These are phyloP conservation scores for Lavandula angustifolia DNA, from an alignment of 257 asterid genomes.

Conservation along the genomic window DNA sequence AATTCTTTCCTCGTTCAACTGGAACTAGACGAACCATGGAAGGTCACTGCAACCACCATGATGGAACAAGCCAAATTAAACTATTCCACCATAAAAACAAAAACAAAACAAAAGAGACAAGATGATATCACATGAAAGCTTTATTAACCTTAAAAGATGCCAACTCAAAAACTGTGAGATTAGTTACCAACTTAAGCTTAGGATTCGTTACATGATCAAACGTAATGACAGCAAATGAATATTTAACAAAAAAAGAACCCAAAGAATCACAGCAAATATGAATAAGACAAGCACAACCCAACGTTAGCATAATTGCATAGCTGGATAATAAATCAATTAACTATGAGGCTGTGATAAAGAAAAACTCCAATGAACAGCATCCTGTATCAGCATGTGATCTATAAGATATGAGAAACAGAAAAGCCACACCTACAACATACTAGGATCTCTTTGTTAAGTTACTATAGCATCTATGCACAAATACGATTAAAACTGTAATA, in stretches of 20 bases:
- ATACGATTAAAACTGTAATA: too few relatives aligned
- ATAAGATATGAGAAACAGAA: not conserved
- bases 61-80: constrained; percentile 1
- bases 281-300: not conserved
- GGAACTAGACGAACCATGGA: constrained; percentile 7
- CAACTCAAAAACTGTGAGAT: constrained; percentile 10
- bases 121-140: constrained; percentile 17
- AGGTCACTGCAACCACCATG: not conserved
- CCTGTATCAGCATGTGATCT: not conserved
- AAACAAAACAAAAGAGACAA: not conserved
- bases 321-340: not conserved
- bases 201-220: not conserved
- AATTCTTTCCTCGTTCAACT: constrained; percentile 23
- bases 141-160: not conserved
- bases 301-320: not conserved
- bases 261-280: not conserved
- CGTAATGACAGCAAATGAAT: not conserved
- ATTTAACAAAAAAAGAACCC: not conserved
- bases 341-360: not conserved
- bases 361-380: not conserved
- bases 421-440: too few relatives aligned
- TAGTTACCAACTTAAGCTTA: not conserved
- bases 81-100: constrained; percentile 6
- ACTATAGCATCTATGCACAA: too few relatives aligned
- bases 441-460: too few relatives aligned